Evolutionary conservation across 257 asterid genomes (phyloP).

Genomic region (Lycium barbarum): DNA sequence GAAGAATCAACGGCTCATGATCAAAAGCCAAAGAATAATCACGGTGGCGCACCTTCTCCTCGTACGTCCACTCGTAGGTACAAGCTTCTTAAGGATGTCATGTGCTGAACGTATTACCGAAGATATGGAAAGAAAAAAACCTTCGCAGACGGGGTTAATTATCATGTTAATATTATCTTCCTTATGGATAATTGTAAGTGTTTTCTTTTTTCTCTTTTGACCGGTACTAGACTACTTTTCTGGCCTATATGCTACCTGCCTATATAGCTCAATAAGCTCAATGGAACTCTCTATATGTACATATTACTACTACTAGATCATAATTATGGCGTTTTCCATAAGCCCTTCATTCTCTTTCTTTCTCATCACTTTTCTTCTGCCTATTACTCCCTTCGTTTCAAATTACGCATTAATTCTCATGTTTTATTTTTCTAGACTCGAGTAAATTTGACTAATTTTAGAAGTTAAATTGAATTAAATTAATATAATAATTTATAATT

Average conservation of each 20-base stretch:
- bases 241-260: background rate
- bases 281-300: slow-evolving; percentile 5
- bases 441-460: too few relatives aligned
- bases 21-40: slow-evolving; percentile 40
- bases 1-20: slow-evolving; percentile 28
- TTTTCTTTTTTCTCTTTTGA: background rate
- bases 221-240: background rate
- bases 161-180: slow-evolving; percentile 8
- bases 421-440: too few relatives aligned
- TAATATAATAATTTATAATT: too few relatives aligned
- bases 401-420: too few relatives aligned
- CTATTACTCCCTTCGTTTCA: too few relatives aligned
- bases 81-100: slow-evolving; percentile 67
- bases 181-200: slow-evolving; percentile 8
- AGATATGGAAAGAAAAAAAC: background rate
- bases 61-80: slow-evolving; percentile 54
- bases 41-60: slow-evolving; percentile 42
- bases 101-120: slow-evolving; percentile 35
- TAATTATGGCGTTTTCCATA: background rate
- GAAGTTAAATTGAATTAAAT: too few relatives aligned
- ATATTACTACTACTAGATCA: background rate
- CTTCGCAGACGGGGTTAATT: background rate
- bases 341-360: background rate
- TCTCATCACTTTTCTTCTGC: background rate
- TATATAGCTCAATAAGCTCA: background rate